A percentile compares a stretch with the other conserved stretches of the same genome.
Conservation (phyloP, 164 flowering plant genomes). For the Buxus sempervirens region DNA sequence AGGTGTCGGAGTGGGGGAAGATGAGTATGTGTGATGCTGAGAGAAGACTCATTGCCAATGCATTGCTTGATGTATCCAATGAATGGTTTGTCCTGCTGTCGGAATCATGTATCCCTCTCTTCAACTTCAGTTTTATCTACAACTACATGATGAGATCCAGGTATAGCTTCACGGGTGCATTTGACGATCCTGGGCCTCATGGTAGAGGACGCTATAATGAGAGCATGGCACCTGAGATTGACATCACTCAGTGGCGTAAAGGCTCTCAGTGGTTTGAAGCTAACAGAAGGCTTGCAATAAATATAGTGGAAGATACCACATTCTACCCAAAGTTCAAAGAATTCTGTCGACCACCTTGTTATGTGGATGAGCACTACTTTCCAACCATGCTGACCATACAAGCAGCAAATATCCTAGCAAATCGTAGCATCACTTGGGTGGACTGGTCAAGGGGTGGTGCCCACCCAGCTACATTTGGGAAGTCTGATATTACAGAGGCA, state of each 20-base stretch:
- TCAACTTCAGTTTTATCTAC: conserved; percentile 37
- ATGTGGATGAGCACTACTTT: conserved; percentile 39
- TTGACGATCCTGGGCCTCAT: conserved; percentile 28
- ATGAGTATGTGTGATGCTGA: conserved; percentile 41
- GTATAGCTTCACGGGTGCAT: conserved; percentile 30
- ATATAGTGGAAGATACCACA: conserved; percentile 22
- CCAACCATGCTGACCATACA: conserved; percentile 29
- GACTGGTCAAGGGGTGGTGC: conserved; percentile 42
- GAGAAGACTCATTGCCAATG: conserved; percentile 38
- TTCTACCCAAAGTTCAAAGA: conserved; percentile 20
- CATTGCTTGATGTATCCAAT: conserved; percentile 37
- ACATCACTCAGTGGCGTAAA: conserved; percentile 33
- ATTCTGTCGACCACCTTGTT: conserved; percentile 25
- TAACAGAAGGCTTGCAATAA: conserved; percentile 24
- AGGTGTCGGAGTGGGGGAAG: conserved; percentile 40
- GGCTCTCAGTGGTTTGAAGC: conserved; percentile 42
- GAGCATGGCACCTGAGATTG: conserved; percentile 30
- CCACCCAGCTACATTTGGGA: conserved; percentile 29
- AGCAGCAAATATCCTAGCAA: conserved; percentile 12
- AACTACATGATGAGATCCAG: conserved; percentile 25
- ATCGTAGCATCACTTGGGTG: conserved; percentile 35
- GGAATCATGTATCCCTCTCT: conserved; percentile 45
- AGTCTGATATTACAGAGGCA: conserved; percentile 16
- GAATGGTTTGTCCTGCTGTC: conserved; percentile 37
- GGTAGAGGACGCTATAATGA: conserved; percentile 40